Base-by-base conservation (phyloP, 208 protist species). In the Crithidia bombi region DNA sequence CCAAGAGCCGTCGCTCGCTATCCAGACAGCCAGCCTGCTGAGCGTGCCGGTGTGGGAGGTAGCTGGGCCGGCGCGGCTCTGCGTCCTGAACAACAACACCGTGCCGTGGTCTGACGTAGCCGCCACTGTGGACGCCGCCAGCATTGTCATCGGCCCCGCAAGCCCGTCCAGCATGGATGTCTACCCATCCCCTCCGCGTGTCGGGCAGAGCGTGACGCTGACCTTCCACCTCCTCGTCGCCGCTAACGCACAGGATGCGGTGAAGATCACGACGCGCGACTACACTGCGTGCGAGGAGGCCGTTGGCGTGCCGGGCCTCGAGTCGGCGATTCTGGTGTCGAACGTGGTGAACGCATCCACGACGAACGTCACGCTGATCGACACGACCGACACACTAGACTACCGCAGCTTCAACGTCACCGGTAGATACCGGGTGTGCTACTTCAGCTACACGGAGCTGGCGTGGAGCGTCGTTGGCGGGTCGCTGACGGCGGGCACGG, bases 181-280 rank as follows among this genome's bases (percentile, higher is more conserved):
- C 55, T 95, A 76, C 69, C 90, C 92, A 0, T 47, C 51, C 19
- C 74, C 73, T 15, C 90, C 90, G n/a, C 86, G 90, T n/a, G 92
- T 97, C 17, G 92, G 92, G 12, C 89, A 97, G 78, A 75, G 75
- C 41, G 90, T 95, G 49, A 93, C 78, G n/a, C 76, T 95, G 43
- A 93, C 83, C 12, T 94, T 97, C 66, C 61, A 79, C 26, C 75
- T 95, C 19, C 28, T 86, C 17, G 75, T 84, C 21, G 44, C 43
- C 35, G 64, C 88, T n/a, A 82, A 23, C 56, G 70, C 49, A 2
- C 63, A 67, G 35, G 92, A 97, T 68, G 52, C 59, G 33, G 75
- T 95, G 32, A 81, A 82, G 43, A 77, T 97, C 56, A 81, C 82
- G 38, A 23, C 36, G 28, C 63, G 59, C 17, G 52, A 51, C 66